Evolutionary conservation across 1,284 basidiomycete genomes (phyloP).

Genomic region (Trichosporon sp.): DNA sequence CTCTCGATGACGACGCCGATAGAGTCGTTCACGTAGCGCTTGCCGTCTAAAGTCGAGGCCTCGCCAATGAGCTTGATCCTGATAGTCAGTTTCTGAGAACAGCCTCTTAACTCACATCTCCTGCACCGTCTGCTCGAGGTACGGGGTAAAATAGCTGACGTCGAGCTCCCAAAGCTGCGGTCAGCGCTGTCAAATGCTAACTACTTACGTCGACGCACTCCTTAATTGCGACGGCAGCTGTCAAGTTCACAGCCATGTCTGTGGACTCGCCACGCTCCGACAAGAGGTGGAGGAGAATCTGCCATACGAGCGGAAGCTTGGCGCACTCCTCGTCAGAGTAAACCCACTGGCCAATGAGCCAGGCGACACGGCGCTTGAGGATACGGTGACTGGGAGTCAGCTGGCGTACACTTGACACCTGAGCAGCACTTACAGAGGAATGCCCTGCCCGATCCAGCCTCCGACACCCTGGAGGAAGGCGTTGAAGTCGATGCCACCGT

Average conservation of each 20-base stretch:
- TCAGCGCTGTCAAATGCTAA: not conserved
- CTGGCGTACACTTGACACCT: not conserved
- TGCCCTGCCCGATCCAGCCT: slow-evolving; percentile 34
- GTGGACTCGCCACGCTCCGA: slow-evolving; percentile 62
- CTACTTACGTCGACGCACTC: slow-evolving; percentile 72
- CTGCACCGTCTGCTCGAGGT: slow-evolving; percentile 39
- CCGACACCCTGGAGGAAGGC: slow-evolving; percentile 30
- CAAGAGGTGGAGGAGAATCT: slow-evolving; percentile 68
- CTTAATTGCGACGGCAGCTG: slow-evolving; percentile 66
- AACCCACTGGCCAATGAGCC: slow-evolving; percentile 81
- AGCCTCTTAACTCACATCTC: slow-evolving; percentile 51
- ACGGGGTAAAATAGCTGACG: slow-evolving; percentile 41
- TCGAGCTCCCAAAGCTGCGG: slow-evolving; percentile 42
- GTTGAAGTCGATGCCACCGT: slow-evolving; percentile 37
- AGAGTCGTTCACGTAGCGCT: slow-evolving; percentile 63
- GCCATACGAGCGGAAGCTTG: slow-evolving; percentile 65
- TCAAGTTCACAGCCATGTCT: slow-evolving; percentile 74
- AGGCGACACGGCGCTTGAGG: slow-evolving; percentile 80
- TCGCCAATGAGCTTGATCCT: slow-evolving; percentile 60
- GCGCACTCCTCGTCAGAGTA: slow-evolving; percentile 58
- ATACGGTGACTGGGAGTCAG: slow-evolving; percentile 63
- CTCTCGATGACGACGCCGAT: slow-evolving; percentile 69
- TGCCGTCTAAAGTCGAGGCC: slow-evolving; percentile 69
- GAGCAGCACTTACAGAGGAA: slow-evolving; percentile 30
- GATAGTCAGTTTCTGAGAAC: slow-evolving; percentile 13